These are phyloP conservation scores for Pholiota molesta DNA, from an alignment of 768 basidiomycete genomes.

Conservation along the genomic window DNA sequence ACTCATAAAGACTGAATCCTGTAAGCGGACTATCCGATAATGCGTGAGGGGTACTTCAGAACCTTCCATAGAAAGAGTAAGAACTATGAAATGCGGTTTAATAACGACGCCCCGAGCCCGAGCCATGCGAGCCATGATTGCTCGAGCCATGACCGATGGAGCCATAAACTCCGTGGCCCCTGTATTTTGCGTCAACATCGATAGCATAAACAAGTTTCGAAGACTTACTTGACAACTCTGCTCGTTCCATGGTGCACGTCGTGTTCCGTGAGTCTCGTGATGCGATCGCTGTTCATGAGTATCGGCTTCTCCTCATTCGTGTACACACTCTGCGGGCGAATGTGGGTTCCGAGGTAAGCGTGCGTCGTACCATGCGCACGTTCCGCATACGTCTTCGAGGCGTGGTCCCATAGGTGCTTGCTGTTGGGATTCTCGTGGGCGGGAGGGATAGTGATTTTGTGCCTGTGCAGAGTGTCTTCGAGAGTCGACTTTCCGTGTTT, in stretches of 20 bases:
- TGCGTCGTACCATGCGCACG: background rate
- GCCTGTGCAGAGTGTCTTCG: background rate
- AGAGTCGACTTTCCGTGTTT: background rate
- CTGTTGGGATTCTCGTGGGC: background rate
- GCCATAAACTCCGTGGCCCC: too few relatives aligned
- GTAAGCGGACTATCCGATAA: too few relatives aligned
- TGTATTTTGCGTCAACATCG: too few relatives aligned
- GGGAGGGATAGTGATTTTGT: background rate
- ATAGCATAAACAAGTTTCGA: background rate
- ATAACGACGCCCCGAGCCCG: too few relatives aligned
- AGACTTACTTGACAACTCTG: background rate
- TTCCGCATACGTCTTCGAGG: background rate
- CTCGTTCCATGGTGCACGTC: background rate
- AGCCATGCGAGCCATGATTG: too few relatives aligned
- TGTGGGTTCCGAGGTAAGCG: background rate
- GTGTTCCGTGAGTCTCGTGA: background rate
- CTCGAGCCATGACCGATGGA: too few relatives aligned
- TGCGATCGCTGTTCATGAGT: background rate
- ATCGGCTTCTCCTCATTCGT: background rate
- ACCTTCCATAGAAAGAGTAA: too few relatives aligned
- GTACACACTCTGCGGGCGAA: background rate
- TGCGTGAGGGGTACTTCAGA: too few relatives aligned
- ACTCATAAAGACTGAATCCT: too few relatives aligned
- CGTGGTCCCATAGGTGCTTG: background rate
- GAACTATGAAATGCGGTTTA: too few relatives aligned